Conservation (phyloP, 768 basidiomycete genomes). For the Tremella yokohamensis region DNA sequence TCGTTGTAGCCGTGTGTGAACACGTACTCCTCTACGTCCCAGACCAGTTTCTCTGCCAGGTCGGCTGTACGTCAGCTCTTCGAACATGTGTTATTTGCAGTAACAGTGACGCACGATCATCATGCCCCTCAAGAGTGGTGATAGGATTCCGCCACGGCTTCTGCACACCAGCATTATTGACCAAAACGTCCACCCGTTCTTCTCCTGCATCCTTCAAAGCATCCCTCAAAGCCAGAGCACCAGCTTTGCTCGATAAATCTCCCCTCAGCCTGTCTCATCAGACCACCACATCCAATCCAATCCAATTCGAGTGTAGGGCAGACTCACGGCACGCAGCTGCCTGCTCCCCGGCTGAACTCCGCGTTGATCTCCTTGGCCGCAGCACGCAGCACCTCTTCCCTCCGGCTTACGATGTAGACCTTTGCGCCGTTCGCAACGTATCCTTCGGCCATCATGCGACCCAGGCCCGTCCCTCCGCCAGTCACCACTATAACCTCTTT, state of each 20-base stretch:
- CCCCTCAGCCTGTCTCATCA: conserved; percentile 27
- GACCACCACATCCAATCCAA: neutral
- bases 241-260: conserved; percentile 38
- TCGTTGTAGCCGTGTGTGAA: neutral
- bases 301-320: neutral
- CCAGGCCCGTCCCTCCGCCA: conserved; percentile 52
- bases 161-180: conserved; percentile 41
- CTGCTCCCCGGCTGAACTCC: conserved; percentile 13
- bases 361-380: conserved; percentile 29
- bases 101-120: conserved; percentile 25
- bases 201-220: neutral
- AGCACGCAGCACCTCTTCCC: conserved; percentile 32
- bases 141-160: conserved; percentile 28
- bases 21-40: conserved; percentile 27
- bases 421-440: conserved; percentile 46
- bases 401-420: conserved; percentile 44
- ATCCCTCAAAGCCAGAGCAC: conserved; percentile 26
- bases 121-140: conserved; percentile 21
- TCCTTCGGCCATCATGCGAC: conserved; percentile 36
- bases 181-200: conserved; percentile 23
- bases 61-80: conserved; percentile 15
- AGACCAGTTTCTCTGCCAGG: conserved; percentile 18
- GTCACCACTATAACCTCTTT: conserved; percentile 36
- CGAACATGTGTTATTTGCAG: neutral
- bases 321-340: conserved; percentile 25